Conservation (phyloP, 352 stramenopile species). For the Globisporangium cederbergense region DNA sequence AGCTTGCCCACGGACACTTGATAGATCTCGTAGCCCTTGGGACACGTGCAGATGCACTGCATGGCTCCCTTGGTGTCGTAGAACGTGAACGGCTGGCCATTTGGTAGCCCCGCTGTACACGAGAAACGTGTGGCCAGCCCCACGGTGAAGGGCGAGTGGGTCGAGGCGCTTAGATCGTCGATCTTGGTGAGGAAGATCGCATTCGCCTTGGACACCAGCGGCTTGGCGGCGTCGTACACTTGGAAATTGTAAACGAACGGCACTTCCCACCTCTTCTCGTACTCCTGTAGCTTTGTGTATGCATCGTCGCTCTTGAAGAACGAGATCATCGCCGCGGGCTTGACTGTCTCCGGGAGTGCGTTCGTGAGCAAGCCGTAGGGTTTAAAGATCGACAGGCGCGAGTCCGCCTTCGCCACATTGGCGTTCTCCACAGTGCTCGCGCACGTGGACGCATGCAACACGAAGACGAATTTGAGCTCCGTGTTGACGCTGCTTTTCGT, state of each 20-base stretch:
- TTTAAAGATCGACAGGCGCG: slow-evolving; percentile 4
- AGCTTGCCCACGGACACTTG: neutral
- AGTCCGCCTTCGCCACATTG: neutral
- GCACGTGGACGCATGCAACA: slow-evolving; percentile 2
- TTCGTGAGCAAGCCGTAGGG: neutral
- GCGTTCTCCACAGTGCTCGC: neutral
- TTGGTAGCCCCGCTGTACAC: slow-evolving; percentile 15
- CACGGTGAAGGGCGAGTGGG: neutral
- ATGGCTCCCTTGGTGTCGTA: neutral
- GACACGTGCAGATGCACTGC: slow-evolving; percentile 21
- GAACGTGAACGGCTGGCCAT: slow-evolving; percentile 13
- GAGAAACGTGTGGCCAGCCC: neutral
- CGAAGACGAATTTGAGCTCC: slow-evolving; percentile 15
- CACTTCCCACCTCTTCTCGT: neutral
- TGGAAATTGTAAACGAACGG: slow-evolving; percentile 17
- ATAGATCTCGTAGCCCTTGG: slow-evolving; percentile 18
- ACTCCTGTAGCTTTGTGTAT: slow-evolving; percentile 6
- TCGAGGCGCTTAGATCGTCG: neutral
- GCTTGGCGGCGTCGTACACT: slow-evolving; percentile 6
- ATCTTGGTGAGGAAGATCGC: slow-evolving; percentile 14
- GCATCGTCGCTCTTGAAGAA: slow-evolving; percentile 14
- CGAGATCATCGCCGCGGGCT: neutral
- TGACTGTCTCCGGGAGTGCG: neutral
- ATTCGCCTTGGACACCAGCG: neutral
- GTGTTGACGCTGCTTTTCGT: slow-evolving; percentile 3